A percentile compares a stretch with the other conserved stretches of the same genome.
These are phyloP conservation scores for Primulina tabacum DNA, from an alignment of 257 asterid species.

Conservation along the genomic window DNA sequence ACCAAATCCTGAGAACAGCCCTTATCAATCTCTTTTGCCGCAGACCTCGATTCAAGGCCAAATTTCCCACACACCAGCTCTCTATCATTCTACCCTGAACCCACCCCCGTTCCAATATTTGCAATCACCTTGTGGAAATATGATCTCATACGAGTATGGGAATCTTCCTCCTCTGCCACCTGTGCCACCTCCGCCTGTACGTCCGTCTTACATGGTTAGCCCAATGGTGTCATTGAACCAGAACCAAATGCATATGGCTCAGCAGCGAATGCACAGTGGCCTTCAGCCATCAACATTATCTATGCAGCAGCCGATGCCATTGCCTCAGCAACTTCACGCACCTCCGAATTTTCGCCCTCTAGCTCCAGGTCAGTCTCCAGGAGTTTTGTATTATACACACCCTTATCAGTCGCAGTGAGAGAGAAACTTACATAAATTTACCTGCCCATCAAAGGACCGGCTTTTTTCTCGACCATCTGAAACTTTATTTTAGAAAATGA, in stretches of 20 bases:
- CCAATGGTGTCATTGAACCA: conserved; percentile 54
- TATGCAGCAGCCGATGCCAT: conserved; percentile 36
- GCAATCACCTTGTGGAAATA: conserved; percentile 51
- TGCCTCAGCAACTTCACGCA: conserved; percentile 33
- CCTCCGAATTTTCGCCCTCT: conserved; percentile 60
- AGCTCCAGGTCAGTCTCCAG: conserved; percentile 54
- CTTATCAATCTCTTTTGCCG: conserved; percentile 39
- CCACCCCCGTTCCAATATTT: conserved; percentile 57
- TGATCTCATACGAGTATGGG: conserved; percentile 53
- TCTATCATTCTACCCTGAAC: conserved; percentile 47
- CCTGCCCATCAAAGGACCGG: not conserved
- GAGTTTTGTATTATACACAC: conserved; percentile 60
- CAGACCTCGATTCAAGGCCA: conserved; percentile 38
- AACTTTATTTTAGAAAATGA: conserved; percentile 31
- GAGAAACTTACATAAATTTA: conserved; percentile 13
- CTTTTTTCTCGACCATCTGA: conserved; percentile 9
- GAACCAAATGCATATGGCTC: conserved; percentile 41
- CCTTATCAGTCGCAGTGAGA: conserved; percentile 43
- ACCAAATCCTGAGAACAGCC: conserved; percentile 30
- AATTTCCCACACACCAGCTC: conserved; percentile 47
- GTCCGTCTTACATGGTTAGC: conserved; percentile 54
- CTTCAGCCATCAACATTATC: conserved; percentile 37
- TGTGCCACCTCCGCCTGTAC: conserved; percentile 48
- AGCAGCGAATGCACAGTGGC: conserved; percentile 42
- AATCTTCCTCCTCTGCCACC: conserved; percentile 43